These are phyloP conservation scores for Penicillium sp. DNA, from an alignment of 2,329 filamentous ascomycete genomes.

Conservation along the genomic window DNA sequence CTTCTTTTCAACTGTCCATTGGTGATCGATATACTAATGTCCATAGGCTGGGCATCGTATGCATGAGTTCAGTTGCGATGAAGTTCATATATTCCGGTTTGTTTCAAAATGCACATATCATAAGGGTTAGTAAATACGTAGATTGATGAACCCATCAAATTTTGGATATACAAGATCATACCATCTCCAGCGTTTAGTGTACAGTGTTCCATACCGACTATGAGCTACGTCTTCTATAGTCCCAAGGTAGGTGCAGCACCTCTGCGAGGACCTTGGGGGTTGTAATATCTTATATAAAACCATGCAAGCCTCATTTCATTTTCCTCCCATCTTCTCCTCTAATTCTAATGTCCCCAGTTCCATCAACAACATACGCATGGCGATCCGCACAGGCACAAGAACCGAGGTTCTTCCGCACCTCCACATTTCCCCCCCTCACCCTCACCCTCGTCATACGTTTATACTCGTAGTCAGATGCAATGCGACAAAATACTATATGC, in stretches of 20 bases:
- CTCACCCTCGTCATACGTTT: not conserved
- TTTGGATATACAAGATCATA: too few relatives aligned
- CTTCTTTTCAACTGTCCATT: not conserved
- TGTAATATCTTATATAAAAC: not conserved
- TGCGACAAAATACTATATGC: not conserved
- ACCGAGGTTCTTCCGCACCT: not conserved
- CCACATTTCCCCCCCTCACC: not conserved
- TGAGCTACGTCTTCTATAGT: too few relatives aligned
- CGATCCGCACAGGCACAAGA: not conserved
- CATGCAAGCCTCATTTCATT: not conserved
- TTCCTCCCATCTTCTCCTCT: too few relatives aligned
- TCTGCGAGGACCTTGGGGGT: not conserved
- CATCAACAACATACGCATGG: not conserved
- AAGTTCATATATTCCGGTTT: not conserved
- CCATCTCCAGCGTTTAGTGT: too few relatives aligned
- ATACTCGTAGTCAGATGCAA: not conserved
- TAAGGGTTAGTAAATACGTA: too few relatives aligned
- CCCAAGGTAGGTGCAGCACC: too few relatives aligned
- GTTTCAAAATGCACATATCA: not conserved
- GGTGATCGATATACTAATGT: not conserved
- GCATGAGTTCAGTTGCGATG: not conserved
- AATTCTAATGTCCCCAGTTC: not conserved
- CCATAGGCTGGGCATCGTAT: conserved; percentile 5
- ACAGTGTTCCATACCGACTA: too few relatives aligned
- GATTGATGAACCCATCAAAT: not conserved